Evolutionary conservation across 345 rosid genomes (phyloP).

Genomic region (Eutrema japonicum): DNA sequence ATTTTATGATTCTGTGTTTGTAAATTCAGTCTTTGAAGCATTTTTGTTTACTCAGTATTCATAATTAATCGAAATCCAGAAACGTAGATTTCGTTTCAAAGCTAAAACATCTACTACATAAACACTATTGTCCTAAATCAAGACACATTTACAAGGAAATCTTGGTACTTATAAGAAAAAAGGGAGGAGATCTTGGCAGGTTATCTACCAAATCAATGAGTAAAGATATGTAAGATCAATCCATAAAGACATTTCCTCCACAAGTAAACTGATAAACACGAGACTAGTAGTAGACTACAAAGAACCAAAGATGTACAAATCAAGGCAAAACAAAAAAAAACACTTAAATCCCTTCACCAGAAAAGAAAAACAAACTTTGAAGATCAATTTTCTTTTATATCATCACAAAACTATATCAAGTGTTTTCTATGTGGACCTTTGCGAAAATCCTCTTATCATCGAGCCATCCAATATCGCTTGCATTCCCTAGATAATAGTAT

Average conservation of each 20-base stretch:
- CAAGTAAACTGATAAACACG: conserved; percentile 9
- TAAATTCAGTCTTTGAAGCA: not conserved
- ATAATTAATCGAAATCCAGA: not conserved
- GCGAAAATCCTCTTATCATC: not conserved
- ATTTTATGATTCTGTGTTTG: not conserved
- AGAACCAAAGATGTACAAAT: not conserved
- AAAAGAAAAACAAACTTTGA: not conserved
- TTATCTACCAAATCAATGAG: conserved; percentile 29
- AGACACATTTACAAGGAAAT: not conserved
- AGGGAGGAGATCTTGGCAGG: not conserved
- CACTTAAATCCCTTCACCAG: not conserved
- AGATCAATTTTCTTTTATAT: not conserved
- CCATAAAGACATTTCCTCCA: conserved; percentile 4
- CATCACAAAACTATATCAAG: conserved; percentile 10
- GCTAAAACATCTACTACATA: not conserved
- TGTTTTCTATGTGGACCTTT: not conserved
- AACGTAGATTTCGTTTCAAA: not conserved
- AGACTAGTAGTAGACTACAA: not conserved
- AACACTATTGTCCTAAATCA: not conserved
- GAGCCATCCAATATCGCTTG: not conserved
- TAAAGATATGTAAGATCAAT: conserved; percentile 1
- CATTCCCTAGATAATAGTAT: not conserved
- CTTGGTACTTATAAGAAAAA: not conserved
- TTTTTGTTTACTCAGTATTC: not conserved
- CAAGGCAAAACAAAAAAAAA: not conserved